Evolutionary conservation across 495 filamentous ascomycete species (phyloP), one percentile per base, ranked within the genome.

Genomic region (Cladorrhinum samala): DNA sequence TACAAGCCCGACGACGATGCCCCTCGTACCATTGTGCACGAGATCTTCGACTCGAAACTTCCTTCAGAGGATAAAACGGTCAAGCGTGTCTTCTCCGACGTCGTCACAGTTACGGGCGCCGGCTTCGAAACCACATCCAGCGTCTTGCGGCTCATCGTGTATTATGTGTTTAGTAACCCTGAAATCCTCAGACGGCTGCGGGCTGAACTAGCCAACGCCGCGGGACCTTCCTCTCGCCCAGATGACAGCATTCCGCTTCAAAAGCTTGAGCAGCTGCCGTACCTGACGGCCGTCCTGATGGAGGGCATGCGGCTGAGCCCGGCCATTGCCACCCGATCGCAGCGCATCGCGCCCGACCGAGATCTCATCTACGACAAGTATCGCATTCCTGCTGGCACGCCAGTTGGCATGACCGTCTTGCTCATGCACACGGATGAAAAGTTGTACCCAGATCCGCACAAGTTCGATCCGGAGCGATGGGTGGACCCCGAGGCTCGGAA

Each of bases 371-470:
- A 73, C 56, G 49, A 55, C 5, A 57, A 74, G 9, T 79, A 75
- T 73, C 52, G 56, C 3, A 79, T 81, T 42, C 77, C 75, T 1
- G 58, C 70, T 1, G 75, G 72, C 5, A 66, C 62, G 11, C 59
- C 66, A 2, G 57, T 68, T 2, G 64, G 60, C 9, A 74, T 72
- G 68, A 68, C 69, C 2, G 25, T 52, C 4, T 18, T 68, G 2
- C 33, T 70, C 7, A 49, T 74, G 45, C 69, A 71, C 18, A 47
- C 21, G 17, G 60, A 67, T 24, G 58, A 65, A 23, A 49, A 46
- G 13, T 2, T 62, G 14, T 68, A 62, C 50, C 47, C 57, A 1
- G 50, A 57, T 2, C 53, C 61, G 36, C 25, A 24, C 30, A 20
- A 20, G 7, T 66, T 63, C 19, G 38, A 56, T 9, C 60, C 60